Evolutionary conservation across 1,139 yeast species (phyloP).

Genomic region (Suhomyces atakaporum): DNA sequence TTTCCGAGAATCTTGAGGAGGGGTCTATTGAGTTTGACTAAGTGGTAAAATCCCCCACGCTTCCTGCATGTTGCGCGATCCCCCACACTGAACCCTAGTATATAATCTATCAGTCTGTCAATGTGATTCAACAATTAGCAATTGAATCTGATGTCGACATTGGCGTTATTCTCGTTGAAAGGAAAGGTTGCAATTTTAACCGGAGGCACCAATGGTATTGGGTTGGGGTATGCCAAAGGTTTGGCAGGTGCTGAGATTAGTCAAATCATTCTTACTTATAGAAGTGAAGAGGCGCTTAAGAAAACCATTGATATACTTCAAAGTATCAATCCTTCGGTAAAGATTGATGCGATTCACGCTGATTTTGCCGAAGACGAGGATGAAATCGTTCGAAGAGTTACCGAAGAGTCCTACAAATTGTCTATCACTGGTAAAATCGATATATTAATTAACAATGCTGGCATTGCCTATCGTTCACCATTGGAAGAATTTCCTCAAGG

Average conservation of each 20-base stretch:
- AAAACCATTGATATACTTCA: conserved; percentile 21
- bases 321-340: conserved; percentile 22
- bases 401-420: conserved; percentile 7
- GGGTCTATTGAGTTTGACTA: no score
- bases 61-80: no score
- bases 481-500: conserved; percentile 40
- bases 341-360: conserved; percentile 21
- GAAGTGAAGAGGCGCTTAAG: conserved; percentile 20
- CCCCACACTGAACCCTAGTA: no score
- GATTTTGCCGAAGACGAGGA: conserved; percentile 25
- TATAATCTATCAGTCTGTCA: no score
- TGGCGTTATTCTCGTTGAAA: conserved; percentile 5
- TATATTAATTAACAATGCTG: conserved; percentile 59
- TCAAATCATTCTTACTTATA: conserved; percentile 27
- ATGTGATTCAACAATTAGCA: neutral
- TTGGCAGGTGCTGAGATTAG: conserved; percentile 5
- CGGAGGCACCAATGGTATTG: conserved; percentile 8
- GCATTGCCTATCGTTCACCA: conserved; percentile 42
- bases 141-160: conserved; percentile 1
- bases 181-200: conserved; percentile 7
- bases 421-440: conserved; percentile 37
- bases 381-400: conserved; percentile 15
- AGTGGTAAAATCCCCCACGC: no score
- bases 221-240: conserved; percentile 8
- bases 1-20: no score